These are phyloP conservation scores for Detonula confervacea DNA, from an alignment of 352 stramenopile species.

Conservation along the genomic window DNA sequence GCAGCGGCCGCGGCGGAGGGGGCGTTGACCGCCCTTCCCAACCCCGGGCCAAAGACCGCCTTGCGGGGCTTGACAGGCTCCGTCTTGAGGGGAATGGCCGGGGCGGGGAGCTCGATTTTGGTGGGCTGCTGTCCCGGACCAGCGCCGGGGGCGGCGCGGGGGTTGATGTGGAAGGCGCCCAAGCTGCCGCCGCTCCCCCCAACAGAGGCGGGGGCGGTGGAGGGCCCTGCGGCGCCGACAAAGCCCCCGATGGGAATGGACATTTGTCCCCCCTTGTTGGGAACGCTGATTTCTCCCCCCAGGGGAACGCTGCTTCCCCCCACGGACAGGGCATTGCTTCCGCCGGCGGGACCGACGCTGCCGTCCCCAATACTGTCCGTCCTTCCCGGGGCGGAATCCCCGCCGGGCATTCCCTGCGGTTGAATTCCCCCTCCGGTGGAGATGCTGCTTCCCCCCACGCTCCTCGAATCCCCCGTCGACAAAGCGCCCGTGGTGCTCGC, in stretches of 20 bases:
- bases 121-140: constrained; percentile 7
- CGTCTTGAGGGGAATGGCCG: constrained; percentile 41
- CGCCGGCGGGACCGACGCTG: constrained; percentile 15
- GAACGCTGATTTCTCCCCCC: constrained; percentile 49
- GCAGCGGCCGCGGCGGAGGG: constrained; percentile 16
- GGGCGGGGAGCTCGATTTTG: constrained; percentile 48
- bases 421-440: too few relatives aligned
- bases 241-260: constrained; percentile 31
- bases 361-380: constrained; percentile 14
- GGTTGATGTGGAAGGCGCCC: too few relatives aligned
- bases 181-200: too few relatives aligned
- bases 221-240: constrained; percentile 12
- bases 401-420: too few relatives aligned
- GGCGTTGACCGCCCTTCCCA: constrained; percentile 78
- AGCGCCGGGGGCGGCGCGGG: too few relatives aligned
- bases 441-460: too few relatives aligned
- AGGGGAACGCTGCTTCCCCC: constrained; percentile 1
- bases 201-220: constrained; percentile 4
- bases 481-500: too few relatives aligned
- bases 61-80: constrained; percentile 64
- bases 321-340: constrained; percentile 2
- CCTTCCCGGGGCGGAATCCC: too few relatives aligned
- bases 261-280: constrained; percentile 3
- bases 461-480: too few relatives aligned
- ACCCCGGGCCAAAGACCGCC: constrained; percentile 76